Evolutionary conservation across 371 early-diverging fungal genomes (phyloP).

Genomic region (Coemansia sp.): DNA sequence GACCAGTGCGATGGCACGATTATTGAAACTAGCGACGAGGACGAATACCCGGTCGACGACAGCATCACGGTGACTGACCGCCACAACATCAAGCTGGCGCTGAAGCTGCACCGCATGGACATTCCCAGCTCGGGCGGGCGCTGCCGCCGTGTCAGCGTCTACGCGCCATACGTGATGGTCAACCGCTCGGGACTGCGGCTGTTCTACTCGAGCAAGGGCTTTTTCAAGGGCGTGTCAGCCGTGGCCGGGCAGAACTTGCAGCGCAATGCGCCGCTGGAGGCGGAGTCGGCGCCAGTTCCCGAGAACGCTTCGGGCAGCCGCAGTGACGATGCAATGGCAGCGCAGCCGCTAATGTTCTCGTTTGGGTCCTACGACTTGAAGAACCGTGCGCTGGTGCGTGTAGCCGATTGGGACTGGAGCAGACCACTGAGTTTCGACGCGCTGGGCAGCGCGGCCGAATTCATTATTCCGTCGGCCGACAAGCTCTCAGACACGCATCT

Average conservation of each 20-base stretch:
- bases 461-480: slow-evolving; percentile 62
- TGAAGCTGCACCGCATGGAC: slow-evolving; percentile 58
- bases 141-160: slow-evolving; percentile 57
- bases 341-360: slow-evolving; percentile 89
- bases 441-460: slow-evolving; percentile 82
- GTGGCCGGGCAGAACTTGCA: slow-evolving; percentile 63
- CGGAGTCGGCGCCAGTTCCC: slow-evolving; percentile 14
- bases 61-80: slow-evolving; percentile 66
- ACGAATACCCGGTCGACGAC: slow-evolving; percentile 69
- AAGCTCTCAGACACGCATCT: slow-evolving; percentile 63
- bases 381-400: slow-evolving; percentile 78
- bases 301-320: not conserved
- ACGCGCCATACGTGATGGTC: slow-evolving; percentile 75
- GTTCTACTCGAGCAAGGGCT: slow-evolving; percentile 72
- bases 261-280: slow-evolving; percentile 14
- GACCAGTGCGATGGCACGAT: slow-evolving; percentile 78
- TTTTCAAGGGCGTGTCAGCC: slow-evolving; percentile 71
- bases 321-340: not conserved
- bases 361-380: slow-evolving; percentile 80
- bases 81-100: slow-evolving; percentile 63
- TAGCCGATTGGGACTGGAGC: slow-evolving; percentile 86
- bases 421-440: slow-evolving; percentile 93
- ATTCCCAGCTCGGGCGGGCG: slow-evolving; percentile 50
- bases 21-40: slow-evolving; percentile 74
- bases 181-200: slow-evolving; percentile 90